These are phyloP conservation scores for Magnusiomyces fungicola DNA, from an alignment of 1,139 yeast species.

Conservation along the genomic window DNA sequence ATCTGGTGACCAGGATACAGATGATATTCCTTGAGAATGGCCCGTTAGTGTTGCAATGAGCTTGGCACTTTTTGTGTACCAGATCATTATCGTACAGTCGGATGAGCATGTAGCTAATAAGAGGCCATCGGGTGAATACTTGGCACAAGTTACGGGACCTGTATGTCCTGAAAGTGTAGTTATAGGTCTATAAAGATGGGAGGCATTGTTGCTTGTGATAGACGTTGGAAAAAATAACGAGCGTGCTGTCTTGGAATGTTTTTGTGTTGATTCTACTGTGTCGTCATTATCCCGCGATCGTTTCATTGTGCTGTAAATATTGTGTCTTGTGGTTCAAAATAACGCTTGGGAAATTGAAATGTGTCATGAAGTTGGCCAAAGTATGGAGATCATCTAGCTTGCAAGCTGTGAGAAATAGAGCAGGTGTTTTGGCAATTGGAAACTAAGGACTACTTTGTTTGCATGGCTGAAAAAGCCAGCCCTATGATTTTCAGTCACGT, in stretches of 20 bases:
- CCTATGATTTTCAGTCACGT: no score
- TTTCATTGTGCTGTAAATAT: no score
- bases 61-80: conserved; percentile 32
- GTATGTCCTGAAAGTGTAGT: conserved; percentile 21
- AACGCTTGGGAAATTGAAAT: no score
- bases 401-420: no score
- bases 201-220: background rate
- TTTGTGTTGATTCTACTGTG: no score
- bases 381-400: no score
- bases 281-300: no score
- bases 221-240: background rate
- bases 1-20: conserved; percentile 69
- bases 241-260: background rate
- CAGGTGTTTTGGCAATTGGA: no score
- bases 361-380: no score
- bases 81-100: conserved; percentile 41
- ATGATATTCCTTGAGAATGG: conserved; percentile 64
- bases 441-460: no score
- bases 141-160: conserved; percentile 39
- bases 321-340: no score
- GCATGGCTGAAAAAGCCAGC: no score
- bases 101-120: conserved; percentile 53
- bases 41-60: conserved; percentile 43
- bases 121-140: conserved; percentile 59
- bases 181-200: conserved; percentile 7